Conservation (phyloP, 2,329 filamentous ascomycete genomes). For the Colletotrichum sansevieriae region DNA sequence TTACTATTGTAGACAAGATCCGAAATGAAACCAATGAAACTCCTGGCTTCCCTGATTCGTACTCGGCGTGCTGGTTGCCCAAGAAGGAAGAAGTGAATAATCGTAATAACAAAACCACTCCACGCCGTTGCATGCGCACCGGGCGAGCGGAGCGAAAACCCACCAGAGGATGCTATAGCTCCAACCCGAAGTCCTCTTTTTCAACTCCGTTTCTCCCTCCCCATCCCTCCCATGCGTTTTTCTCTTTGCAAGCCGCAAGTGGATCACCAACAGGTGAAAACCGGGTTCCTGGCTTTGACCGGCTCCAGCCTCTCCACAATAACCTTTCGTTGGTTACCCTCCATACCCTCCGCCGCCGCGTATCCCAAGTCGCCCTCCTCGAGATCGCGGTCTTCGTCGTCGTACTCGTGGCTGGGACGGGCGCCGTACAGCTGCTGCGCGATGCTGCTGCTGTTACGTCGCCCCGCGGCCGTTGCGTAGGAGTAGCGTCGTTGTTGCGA, state of each 20-base stretch:
- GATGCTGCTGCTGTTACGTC: conserved; percentile 63
- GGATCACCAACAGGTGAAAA: conserved; percentile 94
- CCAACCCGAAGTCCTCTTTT: conserved; percentile 22
- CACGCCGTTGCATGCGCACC: conserved; percentile 29
- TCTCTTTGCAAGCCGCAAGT: conserved; percentile 24
- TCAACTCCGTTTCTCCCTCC: conserved; percentile 16
- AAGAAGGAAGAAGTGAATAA: conserved; percentile 7
- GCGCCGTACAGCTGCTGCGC: conserved; percentile 65
- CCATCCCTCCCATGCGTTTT: conserved; percentile 19
- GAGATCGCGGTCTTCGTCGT: conserved; percentile 77
- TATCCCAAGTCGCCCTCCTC: conserved; percentile 94
- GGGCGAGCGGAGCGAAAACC: conserved; percentile 15
- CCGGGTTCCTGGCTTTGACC: conserved; percentile 93
- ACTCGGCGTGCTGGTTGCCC: conserved; percentile 22
- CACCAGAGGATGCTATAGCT: conserved; percentile 16
- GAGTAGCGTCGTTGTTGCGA: conserved; percentile 64
- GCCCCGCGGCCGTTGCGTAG: conserved; percentile 62
- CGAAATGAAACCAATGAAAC: conserved; percentile 24
- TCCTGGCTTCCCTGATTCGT: conserved; percentile 20
- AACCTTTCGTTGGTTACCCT: conserved; percentile 90
- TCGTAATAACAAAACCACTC: background rate
- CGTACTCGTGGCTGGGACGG: conserved; percentile 44
- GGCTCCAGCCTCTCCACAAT: conserved; percentile 97
- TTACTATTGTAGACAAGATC: conserved; percentile 27
- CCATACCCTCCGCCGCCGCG: conserved; percentile 92